Evolutionary conservation across 1,284 basidiomycete genomes (phyloP), one percentile per base, ranked within the genome.

Genomic region (Fomitiporia mediterranea): DNA sequence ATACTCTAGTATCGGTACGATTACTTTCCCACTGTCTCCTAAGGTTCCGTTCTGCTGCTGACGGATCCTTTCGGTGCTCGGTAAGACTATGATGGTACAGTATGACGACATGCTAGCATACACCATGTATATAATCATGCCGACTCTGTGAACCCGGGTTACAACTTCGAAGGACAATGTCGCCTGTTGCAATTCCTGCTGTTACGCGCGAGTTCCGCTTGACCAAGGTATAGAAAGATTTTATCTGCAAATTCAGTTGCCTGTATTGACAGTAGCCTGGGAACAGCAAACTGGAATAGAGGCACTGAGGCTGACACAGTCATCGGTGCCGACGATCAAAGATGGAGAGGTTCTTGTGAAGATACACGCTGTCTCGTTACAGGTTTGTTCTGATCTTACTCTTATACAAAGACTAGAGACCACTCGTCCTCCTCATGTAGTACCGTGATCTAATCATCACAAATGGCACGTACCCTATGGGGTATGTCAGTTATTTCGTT

Each of bases 361-460:
- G 60, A 69, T 80, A 23, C 75, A 78, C 56, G 75, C 79, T 4
- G 78, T 80, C 8, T 81, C 79, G 28, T 66, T 79, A 1, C 75
- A 79, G 66, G 51, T 38, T 61, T 46, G 15, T 13, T 13, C 46
- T 8, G 44, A 42, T 19, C 6, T 25, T 32, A 51, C n/a, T 15
- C 15, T 34, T 47, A 30, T 35, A 50, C 19, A 42, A 53, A 25
- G 15, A 38, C n/a, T 43, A 19, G 23, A 19, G n/a, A 43, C 17
- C 21, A 9, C 15, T 32, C 17, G n/a, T 3, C 25, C 34, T 34
- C 39, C 11, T 42, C 4, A 15, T 23, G 25, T 53, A 78, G 72
- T 77, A 68, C 57, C 72, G 77, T 42, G 78, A 80, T 64, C 63
- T 79, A 13, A 49, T 66, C 8, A 65, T 80, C 30, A 68, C 74